Conservation (phyloP, 768 basidiomycete genomes). For the Pisolithus orientalis region DNA sequence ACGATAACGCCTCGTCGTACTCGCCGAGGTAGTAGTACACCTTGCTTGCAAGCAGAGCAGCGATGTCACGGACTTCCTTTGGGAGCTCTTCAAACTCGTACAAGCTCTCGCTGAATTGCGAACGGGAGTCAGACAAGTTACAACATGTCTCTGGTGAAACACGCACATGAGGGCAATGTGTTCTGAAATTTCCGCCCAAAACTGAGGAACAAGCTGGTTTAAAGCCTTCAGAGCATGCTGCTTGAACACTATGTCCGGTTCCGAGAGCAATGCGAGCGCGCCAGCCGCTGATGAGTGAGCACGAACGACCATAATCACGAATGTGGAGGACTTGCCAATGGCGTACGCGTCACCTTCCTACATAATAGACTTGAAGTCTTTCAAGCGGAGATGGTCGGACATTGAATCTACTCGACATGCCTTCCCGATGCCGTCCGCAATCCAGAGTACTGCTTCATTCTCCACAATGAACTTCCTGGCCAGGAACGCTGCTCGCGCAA, state of each 20-base stretch:
- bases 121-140: conserved; percentile 7
- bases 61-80: conserved; percentile 67
- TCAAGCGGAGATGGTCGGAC: conserved; percentile 24
- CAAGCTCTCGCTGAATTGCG: conserved; percentile 65
- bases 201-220: conserved; percentile 80
- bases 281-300: conserved; percentile 82
- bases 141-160: conserved; percentile 6
- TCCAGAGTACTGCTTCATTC: conserved; percentile 18
- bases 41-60: conserved; percentile 93
- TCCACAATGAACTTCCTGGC: conserved; percentile 44
- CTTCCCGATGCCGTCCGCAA: conserved; percentile 22
- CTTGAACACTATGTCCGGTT: conserved; percentile 82
- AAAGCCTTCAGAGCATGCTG: conserved; percentile 86
- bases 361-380: conserved; percentile 10
- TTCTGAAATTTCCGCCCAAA: conserved; percentile 99
- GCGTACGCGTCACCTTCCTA: conserved; percentile 44
- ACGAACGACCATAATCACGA: conserved; percentile 52
- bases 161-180: conserved; percentile 83
- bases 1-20: conserved; percentile 92
- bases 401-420: conserved; percentile 7
- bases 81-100: conserved; percentile 81
- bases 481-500: conserved; percentile 43
- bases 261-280: conserved; percentile 84
- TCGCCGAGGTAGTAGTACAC: conserved; percentile 96
- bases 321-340: background rate